Conservation (phyloP, 1,139 yeast species). For the Pichia sp. region DNA sequence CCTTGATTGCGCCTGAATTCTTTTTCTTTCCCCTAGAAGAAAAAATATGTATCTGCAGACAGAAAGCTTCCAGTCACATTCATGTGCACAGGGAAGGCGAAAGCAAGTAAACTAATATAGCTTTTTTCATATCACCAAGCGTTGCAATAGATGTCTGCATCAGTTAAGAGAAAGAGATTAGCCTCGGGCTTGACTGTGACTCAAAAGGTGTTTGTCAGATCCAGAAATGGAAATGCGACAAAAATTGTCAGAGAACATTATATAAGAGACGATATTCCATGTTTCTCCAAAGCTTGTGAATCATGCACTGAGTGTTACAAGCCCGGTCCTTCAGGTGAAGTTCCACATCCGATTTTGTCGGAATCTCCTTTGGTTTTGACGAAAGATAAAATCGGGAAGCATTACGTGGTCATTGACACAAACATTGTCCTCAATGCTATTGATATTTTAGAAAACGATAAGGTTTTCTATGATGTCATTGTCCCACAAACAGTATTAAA, state of each 20-base stretch:
- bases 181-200: constrained; percentile 64
- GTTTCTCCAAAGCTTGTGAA: constrained; percentile 69
- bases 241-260: constrained; percentile 94
- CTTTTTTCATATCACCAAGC: too few species aligned
- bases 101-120: too few species aligned
- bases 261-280: constrained; percentile 85
- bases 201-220: constrained; percentile 87
- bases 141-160: constrained; percentile 5
- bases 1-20: too few species aligned
- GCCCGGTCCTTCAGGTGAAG: constrained; percentile 53
- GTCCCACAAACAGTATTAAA: constrained; percentile 92
- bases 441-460: constrained; percentile 75
- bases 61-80: too few species aligned
- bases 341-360: constrained; percentile 48
- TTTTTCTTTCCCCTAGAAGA: too few species aligned
- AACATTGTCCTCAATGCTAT: constrained; percentile 86
- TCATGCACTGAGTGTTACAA: constrained; percentile 54
- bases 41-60: too few species aligned
- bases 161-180: constrained; percentile 40
- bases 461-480: constrained; percentile 82
- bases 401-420: constrained; percentile 82
- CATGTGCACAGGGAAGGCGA: too few species aligned
- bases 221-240: constrained; percentile 84
- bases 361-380: constrained; percentile 45
- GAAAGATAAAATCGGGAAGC: constrained; percentile 42